Conservation (phyloP, 129 eudicot species). For the Heracleum sosnowskyi region DNA sequence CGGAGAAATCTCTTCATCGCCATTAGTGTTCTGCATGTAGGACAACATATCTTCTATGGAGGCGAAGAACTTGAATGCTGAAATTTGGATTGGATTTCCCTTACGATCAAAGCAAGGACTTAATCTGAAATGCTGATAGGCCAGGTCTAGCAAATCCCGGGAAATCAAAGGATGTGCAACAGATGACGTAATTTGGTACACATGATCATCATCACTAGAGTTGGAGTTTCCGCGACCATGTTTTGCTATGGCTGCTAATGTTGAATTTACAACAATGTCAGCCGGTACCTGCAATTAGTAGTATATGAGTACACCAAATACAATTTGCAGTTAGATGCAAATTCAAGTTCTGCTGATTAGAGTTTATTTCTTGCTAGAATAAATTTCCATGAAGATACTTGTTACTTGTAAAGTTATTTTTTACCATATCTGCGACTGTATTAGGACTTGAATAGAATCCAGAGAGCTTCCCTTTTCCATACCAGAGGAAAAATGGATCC, state of each 20-base stretch:
- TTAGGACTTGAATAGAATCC: background rate
- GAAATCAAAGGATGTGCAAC: background rate
- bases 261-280: background rate
- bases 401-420: no score
- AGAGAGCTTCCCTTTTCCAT: background rate
- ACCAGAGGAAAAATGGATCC: background rate
- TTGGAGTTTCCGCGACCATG: background rate
- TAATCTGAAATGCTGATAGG: background rate
- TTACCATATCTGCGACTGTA: background rate
- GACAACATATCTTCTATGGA: background rate
- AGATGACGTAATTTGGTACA: background rate
- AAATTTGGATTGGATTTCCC: background rate
- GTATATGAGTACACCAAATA: background rate
- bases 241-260: slow-evolving; percentile 1
- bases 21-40: background rate
- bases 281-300: background rate
- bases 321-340: background rate
- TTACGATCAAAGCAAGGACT: background rate
- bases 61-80: background rate
- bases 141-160: background rate
- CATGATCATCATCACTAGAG: background rate
- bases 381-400: no score
- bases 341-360: no score
- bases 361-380: no score
- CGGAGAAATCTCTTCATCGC: background rate